Evolutionary conservation across 352 stramenopile genomes (phyloP), one percentile per base, ranked within the genome.

Genomic region (Phytophthora sp.): DNA sequence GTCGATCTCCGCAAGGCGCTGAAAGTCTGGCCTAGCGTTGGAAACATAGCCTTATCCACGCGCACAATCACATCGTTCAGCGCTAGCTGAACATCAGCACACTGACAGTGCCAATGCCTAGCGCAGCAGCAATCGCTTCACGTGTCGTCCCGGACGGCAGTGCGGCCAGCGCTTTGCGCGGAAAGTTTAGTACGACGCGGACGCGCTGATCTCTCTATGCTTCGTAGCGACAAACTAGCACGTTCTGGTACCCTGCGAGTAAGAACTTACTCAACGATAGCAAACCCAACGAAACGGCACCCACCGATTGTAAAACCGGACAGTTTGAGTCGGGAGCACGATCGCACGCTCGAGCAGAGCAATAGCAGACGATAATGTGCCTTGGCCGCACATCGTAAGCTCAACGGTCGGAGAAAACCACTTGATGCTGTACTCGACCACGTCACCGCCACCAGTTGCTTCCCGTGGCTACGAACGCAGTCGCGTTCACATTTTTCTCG

Each of bases 181-280:
- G 50, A n/a, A 57, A 57, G 50, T 57, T n/a, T 28, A 57, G 26
- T 11, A 57, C 17, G 4, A 57, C 37, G 12, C 24, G 28, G 38
- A 38, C 8, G 2, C 18, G 24, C 35, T 48, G 50, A 15, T 32
- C 26, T 8, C 1, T 15, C 8, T 23, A 9, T 12, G 13, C 34
- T 39, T 57, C 50, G 39, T 39, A 57, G 3, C 26, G 50, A 32
- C 50, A 57, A 12, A 57, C 26, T 13, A 57, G 18, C 5, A 57
- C 35, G n/a, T 45, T n/a, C n/a, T 56, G 23, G 49, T 56, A n/a
- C n/a, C n/a, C n/a, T n/a, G n/a, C n/a, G n/a, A n/a, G n/a, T n/a
- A n/a, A n/a, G n/a, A n/a, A n/a, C n/a, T n/a, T n/a, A n/a, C n/a
- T n/a, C n/a, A n/a, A n/a, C n/a, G n/a, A n/a, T n/a, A n/a, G n/a